Base-by-base conservation (phyloP, 164 flowering plant species). In the Liquidambar formosana region DNA sequence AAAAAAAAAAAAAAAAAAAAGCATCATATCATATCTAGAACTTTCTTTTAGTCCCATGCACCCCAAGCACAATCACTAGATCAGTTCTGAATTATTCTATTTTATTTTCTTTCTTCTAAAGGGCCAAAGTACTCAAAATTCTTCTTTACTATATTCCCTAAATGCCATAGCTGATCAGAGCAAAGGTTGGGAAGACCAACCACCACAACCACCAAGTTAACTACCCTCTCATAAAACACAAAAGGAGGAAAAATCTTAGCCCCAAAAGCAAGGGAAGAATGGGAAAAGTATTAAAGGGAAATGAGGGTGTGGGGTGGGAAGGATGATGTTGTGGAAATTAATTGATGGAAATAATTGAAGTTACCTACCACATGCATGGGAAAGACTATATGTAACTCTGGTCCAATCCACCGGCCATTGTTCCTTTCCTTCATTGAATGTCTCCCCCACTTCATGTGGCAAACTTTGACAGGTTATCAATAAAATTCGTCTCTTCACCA, bases 141-240 rank as follows among this genome's bases (percentile, higher is more conserved):
- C n/a, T 49, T 16, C 53, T 16, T 49, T 49, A 49, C 53, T 15
- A 15, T 49, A 13, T 49, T 49, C 53, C 53, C n/a, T 13, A 16
- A 49, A 15, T 49, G 16, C 49, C 8, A 26, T 21, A 21, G 22
- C 13, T 33, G 41, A 33, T 2, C 4, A 33, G 41, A 33, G 41
- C 41, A 33, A 33, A n/a, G n/a, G 41, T 33, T 33, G 41, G 41
- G 60, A 61, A 46, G 73, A 54, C 63, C 63, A 64, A 71, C 73
- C 46, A 46, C 63, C 68, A 3, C 52, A 61, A 69, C 72, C 22
- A 64, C 73, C 68, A 71, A 26, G 57, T 64, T 64, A 71, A 71
- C 73, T 56, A 41, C 58, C 6, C 63, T 16, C 41, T 41, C 0
- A 33, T 10, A 33, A 53, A 51, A 26, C 60, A 23, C 33, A 25